These are phyloP conservation scores for Microbotryomycetes sp. DNA, from an alignment of 1,284 basidiomycete species.

Conservation along the genomic window DNA sequence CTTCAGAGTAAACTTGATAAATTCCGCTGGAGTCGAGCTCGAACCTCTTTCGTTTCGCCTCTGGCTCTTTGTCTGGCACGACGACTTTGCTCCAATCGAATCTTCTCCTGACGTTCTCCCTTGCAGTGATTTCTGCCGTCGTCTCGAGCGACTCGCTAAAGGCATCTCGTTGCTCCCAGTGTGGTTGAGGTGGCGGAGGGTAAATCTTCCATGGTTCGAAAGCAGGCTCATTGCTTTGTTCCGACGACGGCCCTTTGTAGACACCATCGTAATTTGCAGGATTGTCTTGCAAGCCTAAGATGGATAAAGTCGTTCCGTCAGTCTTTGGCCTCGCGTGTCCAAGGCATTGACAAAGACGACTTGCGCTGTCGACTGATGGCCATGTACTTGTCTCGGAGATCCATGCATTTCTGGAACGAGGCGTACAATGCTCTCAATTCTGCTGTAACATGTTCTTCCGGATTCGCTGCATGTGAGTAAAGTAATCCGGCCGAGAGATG, in stretches of 20 bases:
- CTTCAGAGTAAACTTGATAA: constrained; percentile 64
- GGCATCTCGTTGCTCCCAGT: constrained; percentile 53
- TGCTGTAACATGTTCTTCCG: constrained; percentile 33
- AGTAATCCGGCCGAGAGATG: too few relatives aligned
- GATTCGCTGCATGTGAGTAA: constrained; percentile 10
- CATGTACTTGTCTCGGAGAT: constrained; percentile 89
- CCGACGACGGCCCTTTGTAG: constrained; percentile 10
- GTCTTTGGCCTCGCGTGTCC: background rate
- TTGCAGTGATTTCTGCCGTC: constrained; percentile 21
- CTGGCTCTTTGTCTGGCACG: constrained; percentile 53
- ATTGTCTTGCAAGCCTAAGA: constrained; percentile 60
- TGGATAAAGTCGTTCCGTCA: background rate
- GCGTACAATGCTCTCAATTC: constrained; percentile 40
- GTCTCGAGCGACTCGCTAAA: constrained; percentile 19
- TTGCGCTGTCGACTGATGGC: constrained; percentile 64
- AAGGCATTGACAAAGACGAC: background rate
- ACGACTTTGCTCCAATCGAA: constrained; percentile 63
- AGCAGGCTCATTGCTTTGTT: background rate
- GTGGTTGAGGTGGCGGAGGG: constrained; percentile 80
- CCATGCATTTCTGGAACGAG: constrained; percentile 67
- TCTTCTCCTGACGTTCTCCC: constrained; percentile 32
- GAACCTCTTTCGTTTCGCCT: constrained; percentile 50
- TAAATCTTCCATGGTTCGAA: constrained; percentile 73
- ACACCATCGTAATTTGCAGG: constrained; percentile 74
- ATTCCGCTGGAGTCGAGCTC: constrained; percentile 77